A percentile compares a stretch with the other conserved stretches of the same genome.
Evolutionary conservation across 139 green algal species (phyloP).

Genomic region (Haematococcus lacustris): DNA sequence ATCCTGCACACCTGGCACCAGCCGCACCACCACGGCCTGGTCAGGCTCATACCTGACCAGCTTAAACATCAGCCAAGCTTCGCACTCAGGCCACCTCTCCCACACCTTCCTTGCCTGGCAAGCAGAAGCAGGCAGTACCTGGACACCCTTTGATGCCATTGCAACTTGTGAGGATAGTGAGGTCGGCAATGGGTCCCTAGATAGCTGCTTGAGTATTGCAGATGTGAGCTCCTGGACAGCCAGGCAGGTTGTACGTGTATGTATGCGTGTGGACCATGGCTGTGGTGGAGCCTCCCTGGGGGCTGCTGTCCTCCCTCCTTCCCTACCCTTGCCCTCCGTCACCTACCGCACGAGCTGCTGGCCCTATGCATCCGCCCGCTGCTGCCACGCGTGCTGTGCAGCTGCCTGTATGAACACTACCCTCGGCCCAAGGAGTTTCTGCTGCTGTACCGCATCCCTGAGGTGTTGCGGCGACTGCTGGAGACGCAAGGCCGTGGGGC

Average conservation of each 20-base stretch:
- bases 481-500: conserved; percentile 23
- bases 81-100: background rate
- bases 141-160: background rate
- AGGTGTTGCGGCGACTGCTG: conserved; percentile 39
- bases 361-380: background rate
- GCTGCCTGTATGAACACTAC: conserved; percentile 63
- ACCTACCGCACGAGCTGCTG: background rate
- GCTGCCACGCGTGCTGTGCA: background rate
- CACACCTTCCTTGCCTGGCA: background rate
- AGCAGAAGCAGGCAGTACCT: background rate
- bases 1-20: background rate
- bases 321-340: background rate
- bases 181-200: too few species aligned
- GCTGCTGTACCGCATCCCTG: conserved; percentile 41
- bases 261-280: too few species aligned
- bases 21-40: background rate
- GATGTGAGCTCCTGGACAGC: too few species aligned
- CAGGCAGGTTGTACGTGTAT: too few species aligned
- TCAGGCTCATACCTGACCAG: background rate
- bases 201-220: too few species aligned
- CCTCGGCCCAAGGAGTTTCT: conserved; percentile 76
- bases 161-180: background rate
- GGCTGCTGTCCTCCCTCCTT: too few species aligned
- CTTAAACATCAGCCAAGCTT: background rate
- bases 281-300: too few species aligned